Conservation (phyloP, 768 basidiomycete genomes). For the Tremella fuciformis region DNA sequence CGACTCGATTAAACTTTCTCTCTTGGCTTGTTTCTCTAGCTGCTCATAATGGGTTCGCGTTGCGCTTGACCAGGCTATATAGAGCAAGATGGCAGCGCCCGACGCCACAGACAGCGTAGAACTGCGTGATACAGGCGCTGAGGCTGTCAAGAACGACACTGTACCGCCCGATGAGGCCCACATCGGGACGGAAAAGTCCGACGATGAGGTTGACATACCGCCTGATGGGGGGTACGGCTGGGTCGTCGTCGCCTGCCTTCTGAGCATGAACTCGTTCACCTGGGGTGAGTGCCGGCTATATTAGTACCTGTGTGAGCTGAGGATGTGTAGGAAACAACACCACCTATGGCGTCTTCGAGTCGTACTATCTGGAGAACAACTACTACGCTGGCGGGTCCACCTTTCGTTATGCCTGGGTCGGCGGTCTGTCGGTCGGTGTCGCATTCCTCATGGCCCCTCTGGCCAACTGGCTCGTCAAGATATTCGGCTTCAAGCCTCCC, state of each 20-base stretch:
- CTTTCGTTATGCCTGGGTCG: constrained; percentile 42
- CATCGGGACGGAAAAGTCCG: no score
- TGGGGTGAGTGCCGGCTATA: constrained; percentile 28
- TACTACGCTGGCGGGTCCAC: constrained; percentile 28
- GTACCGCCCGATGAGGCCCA: no score
- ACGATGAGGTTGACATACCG: background rate
- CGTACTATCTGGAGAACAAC: constrained; percentile 34
- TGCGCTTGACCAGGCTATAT: no score
- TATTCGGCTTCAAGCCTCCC: constrained; percentile 19
- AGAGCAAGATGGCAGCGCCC: no score
- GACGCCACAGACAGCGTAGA: no score
- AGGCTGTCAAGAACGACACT: no score
- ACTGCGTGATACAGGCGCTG: no score
- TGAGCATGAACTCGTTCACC: constrained; percentile 39
- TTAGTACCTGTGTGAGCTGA: background rate
- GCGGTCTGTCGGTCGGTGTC: constrained; percentile 32
- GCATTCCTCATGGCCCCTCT: constrained; percentile 27
- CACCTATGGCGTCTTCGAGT: constrained; percentile 45
- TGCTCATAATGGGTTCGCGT: no score
- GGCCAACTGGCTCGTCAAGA: constrained; percentile 25
- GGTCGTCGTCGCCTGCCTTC: constrained; percentile 46
- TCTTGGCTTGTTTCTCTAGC: no score
- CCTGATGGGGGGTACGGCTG: constrained; percentile 53
- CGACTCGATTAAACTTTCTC: no score
- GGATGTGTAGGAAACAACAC: constrained; percentile 24